These are phyloP conservation scores for Akanthomyces uredinophilus DNA, from an alignment of 2,329 filamentous ascomycete species.

Conservation along the genomic window DNA sequence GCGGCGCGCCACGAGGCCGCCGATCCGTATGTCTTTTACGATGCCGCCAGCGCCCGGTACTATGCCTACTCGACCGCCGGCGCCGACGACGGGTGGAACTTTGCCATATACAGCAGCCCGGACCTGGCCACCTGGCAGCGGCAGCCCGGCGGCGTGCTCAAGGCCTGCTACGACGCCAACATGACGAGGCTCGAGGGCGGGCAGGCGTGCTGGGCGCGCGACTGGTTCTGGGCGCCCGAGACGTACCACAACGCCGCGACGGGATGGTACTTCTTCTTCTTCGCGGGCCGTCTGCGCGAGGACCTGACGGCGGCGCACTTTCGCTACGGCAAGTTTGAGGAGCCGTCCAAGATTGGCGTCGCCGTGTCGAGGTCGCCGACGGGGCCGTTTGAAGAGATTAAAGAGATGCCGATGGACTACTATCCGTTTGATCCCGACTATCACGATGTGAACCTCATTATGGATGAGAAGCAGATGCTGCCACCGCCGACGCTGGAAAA, in stretches of 20 bases:
- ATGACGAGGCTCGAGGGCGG: slow-evolving; percentile 20
- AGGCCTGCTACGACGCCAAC: slow-evolving; percentile 28
- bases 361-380: slow-evolving; percentile 31
- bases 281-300: slow-evolving; percentile 29
- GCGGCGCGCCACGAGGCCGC: slow-evolving; percentile 28
- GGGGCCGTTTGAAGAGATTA: slow-evolving; percentile 29
- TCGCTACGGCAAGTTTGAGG: slow-evolving; percentile 30
- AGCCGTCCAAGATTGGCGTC: slow-evolving; percentile 32
- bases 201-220: slow-evolving; percentile 32
- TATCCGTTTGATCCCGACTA: slow-evolving; percentile 32
- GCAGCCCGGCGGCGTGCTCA: slow-evolving; percentile 28
- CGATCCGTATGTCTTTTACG: slow-evolving; percentile 29
- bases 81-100: slow-evolving; percentile 27
- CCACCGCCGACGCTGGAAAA: slow-evolving; percentile 25
- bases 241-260: slow-evolving; percentile 32
- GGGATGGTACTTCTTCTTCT: slow-evolving; percentile 35
- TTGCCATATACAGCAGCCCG: slow-evolving; percentile 32
- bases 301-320: slow-evolving; percentile 30
- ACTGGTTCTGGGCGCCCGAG: slow-evolving; percentile 34
- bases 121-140: slow-evolving; percentile 32
- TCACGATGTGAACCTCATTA: slow-evolving; percentile 33
- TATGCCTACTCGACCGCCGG: slow-evolving; percentile 34
- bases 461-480: slow-evolving; percentile 31
- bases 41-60: slow-evolving; percentile 26
- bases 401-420: slow-evolving; percentile 28